Conservation (phyloP, 768 basidiomycete genomes). For the Kwoniella botswanensis region DNA sequence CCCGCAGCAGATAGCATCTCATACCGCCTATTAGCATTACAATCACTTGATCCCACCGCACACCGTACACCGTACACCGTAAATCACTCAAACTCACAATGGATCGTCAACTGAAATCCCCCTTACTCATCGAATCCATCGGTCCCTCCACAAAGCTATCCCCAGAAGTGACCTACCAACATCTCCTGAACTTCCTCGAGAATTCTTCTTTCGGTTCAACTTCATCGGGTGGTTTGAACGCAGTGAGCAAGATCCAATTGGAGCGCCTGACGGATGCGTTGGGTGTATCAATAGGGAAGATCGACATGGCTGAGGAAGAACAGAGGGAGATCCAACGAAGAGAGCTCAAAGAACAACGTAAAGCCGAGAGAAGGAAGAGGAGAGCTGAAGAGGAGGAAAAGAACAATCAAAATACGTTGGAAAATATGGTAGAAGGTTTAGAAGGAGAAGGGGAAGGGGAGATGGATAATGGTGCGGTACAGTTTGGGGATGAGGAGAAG, state of each 20-base stretch:
- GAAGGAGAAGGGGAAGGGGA: constrained; percentile 27
- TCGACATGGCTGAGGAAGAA: constrained; percentile 38
- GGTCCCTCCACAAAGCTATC: constrained; percentile 28
- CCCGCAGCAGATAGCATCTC: too few species aligned
- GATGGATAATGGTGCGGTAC: constrained; percentile 41
- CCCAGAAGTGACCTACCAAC: constrained; percentile 28
- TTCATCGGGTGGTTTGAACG: constrained; percentile 19
- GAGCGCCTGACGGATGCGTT: constrained; percentile 50
- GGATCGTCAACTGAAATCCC: constrained; percentile 48
- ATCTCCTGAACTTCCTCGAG: constrained; percentile 35
- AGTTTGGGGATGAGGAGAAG: constrained; percentile 32
- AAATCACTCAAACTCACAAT: constrained; percentile 17
- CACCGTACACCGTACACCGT: background rate
- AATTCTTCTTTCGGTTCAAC: constrained; percentile 21
- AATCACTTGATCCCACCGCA: background rate
- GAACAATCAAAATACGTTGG: constrained; percentile 22
- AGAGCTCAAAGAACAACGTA: constrained; percentile 17
- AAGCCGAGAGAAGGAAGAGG: constrained; percentile 34
- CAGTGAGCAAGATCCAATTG: constrained; percentile 39
- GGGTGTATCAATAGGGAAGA: constrained; percentile 46
- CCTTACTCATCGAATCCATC: constrained; percentile 38
- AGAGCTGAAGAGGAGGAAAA: constrained; percentile 31
- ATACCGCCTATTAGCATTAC: too few species aligned
- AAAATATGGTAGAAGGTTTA: constrained; percentile 35
- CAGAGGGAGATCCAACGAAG: constrained; percentile 33